phyloP scores from a whole-genome alignment of 1,284 basidiomycete species.

The Cutaneotrichosporon mucoides region DNA sequence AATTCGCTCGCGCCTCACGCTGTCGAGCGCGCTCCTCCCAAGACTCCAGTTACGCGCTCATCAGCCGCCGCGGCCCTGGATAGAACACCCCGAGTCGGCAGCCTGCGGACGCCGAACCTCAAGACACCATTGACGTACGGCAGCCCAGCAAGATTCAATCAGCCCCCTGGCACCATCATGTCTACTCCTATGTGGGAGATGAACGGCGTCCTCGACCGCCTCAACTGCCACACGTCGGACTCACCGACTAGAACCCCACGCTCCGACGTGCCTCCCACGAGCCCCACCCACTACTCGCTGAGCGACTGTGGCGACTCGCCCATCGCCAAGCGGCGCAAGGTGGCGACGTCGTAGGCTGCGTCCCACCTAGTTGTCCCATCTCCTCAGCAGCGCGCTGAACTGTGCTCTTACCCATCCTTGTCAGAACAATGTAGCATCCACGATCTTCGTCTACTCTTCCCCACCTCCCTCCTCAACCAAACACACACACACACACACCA shows the following conservation, averaged over 20 bases:
- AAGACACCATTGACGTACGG: conserved; percentile 35
- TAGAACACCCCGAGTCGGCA: conserved; percentile 23
- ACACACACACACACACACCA: too few relatives aligned
- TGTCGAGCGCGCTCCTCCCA: conserved; percentile 11
- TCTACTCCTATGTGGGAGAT: conserved; percentile 46
- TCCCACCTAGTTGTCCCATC: neutral
- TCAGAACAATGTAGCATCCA: conserved; percentile 4
- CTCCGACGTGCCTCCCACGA: conserved; percentile 34
- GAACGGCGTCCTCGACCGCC: conserved; percentile 33
- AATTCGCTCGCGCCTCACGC: conserved; percentile 2
- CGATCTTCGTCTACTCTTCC: neutral
- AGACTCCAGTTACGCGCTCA: conserved; percentile 41
- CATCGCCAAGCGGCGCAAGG: conserved; percentile 19
- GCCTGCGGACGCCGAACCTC: conserved; percentile 27
- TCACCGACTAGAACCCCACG: conserved; percentile 25
- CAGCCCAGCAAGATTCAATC: conserved; percentile 20
- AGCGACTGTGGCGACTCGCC: conserved; percentile 20
- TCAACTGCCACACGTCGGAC: conserved; percentile 30
- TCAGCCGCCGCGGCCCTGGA: conserved; percentile 30
- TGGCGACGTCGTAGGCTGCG: conserved; percentile 4
- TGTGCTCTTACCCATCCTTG: neutral
- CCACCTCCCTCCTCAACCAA: too few relatives aligned
- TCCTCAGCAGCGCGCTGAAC: neutral
- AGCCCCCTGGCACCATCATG: conserved; percentile 18
- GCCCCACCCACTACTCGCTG: conserved; percentile 35